Percentiles rank a stretch among this genome's conserved stretches.
Conservation (phyloP, 257 asterid species). For the Datura wrightii region DNA sequence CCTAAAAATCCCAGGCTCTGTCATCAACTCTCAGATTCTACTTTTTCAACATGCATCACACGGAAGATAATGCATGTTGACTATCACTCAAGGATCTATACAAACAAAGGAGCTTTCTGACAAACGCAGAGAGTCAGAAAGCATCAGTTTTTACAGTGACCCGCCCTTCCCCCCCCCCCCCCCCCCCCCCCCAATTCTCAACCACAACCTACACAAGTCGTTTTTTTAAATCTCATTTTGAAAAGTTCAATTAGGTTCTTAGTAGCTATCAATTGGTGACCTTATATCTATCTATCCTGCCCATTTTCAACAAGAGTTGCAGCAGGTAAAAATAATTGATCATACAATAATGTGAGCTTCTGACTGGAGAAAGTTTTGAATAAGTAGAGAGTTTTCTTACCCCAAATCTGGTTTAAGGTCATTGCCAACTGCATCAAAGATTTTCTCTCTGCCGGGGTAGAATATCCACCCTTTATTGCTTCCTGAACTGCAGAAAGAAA, state of each 20-base stretch:
- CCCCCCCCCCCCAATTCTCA: not conserved
- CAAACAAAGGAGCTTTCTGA: not conserved
- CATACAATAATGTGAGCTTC: not conserved
- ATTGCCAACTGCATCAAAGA: conserved; percentile 63
- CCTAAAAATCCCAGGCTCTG: not conserved
- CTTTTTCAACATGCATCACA: not conserved
- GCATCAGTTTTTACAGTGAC: not conserved
- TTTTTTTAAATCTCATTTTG: not conserved
- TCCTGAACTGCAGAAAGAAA: conserved; percentile 68
- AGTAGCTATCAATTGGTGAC: not conserved
- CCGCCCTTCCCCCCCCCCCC: no score
- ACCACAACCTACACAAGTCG: not conserved
- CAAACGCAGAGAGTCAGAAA: not conserved
- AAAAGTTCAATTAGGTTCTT: not conserved
- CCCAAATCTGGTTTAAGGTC: conserved; percentile 71
- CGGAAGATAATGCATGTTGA: not conserved
- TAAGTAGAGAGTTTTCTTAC: conserved; percentile 49
- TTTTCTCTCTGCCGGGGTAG: conserved; percentile 68
- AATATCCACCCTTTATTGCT: conserved; percentile 55
- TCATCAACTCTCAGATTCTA: conserved; percentile 13
- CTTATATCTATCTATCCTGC: not conserved
- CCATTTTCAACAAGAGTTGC: not conserved
- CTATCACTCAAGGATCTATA: not conserved
- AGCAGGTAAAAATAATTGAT: not conserved
- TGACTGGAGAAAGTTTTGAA: not conserved